Evolutionary conservation across 306 rosid species (phyloP).

Genomic region (Argentina anserina): DNA sequence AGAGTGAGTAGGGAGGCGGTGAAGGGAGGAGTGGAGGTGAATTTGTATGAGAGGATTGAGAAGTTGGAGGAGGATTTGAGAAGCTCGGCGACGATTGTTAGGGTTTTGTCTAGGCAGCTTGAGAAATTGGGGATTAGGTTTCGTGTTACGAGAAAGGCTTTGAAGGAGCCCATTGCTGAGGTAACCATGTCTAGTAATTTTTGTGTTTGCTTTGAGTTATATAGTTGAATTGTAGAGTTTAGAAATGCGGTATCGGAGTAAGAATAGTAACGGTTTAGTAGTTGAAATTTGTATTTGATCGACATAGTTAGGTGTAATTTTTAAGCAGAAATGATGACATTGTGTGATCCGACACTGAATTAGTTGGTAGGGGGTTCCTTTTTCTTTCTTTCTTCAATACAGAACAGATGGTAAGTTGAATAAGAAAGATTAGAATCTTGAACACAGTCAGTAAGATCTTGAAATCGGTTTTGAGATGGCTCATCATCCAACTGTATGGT

Average conservation of each 20-base stretch:
- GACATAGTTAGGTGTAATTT: neutral
- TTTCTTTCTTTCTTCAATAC: no score
- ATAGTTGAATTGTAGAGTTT: no score
- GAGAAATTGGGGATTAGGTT: conserved; percentile 87
- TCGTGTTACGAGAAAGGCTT: conserved; percentile 57
- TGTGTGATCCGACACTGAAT: neutral
- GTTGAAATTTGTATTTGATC: neutral
- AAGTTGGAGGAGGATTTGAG: conserved; percentile 76
- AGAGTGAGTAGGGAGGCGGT: conserved; percentile 34
- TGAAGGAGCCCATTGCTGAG: conserved; percentile 79
- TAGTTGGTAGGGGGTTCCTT: neutral
- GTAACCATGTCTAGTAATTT: conserved; percentile 28
- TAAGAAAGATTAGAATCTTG: neutral
- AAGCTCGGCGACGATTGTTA: conserved; percentile 44
- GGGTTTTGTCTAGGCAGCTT: conserved; percentile 77
- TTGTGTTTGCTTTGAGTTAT: neutral
- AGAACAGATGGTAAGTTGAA: no score
- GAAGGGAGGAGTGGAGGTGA: conserved; percentile 55
- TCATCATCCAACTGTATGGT: neutral
- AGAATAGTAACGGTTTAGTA: neutral
- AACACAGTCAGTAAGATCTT: neutral
- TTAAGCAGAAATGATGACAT: neutral
- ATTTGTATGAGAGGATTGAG: conserved; percentile 65
- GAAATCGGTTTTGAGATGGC: neutral
- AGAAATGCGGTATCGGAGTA: neutral